Conservation (phyloP, 257 asterid genomes). For the Solanum tarijense region DNA sequence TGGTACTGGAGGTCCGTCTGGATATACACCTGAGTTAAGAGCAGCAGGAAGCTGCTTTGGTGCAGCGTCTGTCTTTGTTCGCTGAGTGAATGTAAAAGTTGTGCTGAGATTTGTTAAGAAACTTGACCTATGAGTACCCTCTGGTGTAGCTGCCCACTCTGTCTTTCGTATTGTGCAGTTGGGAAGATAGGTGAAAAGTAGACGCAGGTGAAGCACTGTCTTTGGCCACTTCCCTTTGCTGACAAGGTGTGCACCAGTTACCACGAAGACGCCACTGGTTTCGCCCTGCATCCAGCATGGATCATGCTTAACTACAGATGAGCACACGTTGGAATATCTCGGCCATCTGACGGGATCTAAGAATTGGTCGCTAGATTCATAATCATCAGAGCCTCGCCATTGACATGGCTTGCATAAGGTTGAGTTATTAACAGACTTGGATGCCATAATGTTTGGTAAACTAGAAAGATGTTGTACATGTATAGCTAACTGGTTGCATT, state of each 20-base stretch:
- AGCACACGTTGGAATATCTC: conserved; percentile 65
- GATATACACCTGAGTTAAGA: conserved; percentile 84
- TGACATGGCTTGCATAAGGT: conserved; percentile 24
- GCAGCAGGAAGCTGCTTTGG: conserved; percentile 54
- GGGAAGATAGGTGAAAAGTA: conserved; percentile 64
- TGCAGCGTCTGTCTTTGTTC: conserved; percentile 42
- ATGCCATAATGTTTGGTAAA: conserved; percentile 57
- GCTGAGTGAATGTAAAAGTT: conserved; percentile 76
- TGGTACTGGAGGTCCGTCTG: conserved; percentile 93
- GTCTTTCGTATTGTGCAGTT: conserved; percentile 69
- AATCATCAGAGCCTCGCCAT: conserved; percentile 95
- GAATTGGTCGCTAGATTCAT: conserved; percentile 49
- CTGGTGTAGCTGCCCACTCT: conserved; percentile 90
- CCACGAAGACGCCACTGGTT: conserved; percentile 55
- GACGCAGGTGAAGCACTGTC: conserved; percentile 79
- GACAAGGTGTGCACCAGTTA: conserved; percentile 83
- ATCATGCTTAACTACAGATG: conserved; percentile 65
- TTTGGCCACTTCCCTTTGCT: conserved; percentile 85
- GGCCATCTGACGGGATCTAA: conserved; percentile 85
- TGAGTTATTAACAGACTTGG: conserved; percentile 19
- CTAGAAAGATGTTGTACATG: conserved; percentile 92
- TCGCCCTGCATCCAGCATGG: conserved; percentile 57
- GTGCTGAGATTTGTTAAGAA: conserved; percentile 80
- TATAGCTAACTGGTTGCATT: conserved; percentile 73
- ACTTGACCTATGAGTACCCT: conserved; percentile 52